These are phyloP conservation scores for Acer negundo DNA, from an alignment of 345 rosid species.

Conservation along the genomic window DNA sequence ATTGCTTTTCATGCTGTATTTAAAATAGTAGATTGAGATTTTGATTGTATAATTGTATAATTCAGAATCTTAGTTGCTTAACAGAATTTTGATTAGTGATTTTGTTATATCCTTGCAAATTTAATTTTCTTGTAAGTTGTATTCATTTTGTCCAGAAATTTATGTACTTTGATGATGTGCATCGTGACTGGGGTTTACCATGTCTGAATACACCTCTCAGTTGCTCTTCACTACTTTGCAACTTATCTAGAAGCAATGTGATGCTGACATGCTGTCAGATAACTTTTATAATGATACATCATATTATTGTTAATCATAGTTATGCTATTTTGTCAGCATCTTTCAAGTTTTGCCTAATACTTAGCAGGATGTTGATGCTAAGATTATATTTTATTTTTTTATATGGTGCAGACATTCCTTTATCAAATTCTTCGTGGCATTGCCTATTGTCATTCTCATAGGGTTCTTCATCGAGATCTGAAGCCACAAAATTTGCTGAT, in stretches of 20 bases:
- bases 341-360: neutral
- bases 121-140: neutral
- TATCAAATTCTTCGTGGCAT: constrained; percentile 96
- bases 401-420: constrained; percentile 71
- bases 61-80: neutral
- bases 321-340: neutral
- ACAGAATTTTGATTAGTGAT: neutral
- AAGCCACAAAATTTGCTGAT: constrained; percentile 97
- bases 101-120: neutral
- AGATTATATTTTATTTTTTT: neutral
- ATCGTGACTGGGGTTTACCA: neutral
- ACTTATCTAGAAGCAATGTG: neutral
- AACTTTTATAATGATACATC: neutral
- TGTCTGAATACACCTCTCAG: neutral
- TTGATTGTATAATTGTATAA: neutral
- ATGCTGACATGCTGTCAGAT: neutral
- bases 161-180: neutral
- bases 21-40: constrained; percentile 1
- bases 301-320: neutral
- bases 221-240: constrained; percentile 4
- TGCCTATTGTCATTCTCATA: constrained; percentile 97
- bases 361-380: constrained; percentile 5
- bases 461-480: constrained; percentile 98
- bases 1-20: constrained; percentile 10
- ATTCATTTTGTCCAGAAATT: neutral